A percentile compares a stretch with the other conserved stretches of the same genome.
These are phyloP conservation scores for Pyrus betulifolia DNA, from an alignment of 306 rosid genomes.

Conservation along the genomic window DNA sequence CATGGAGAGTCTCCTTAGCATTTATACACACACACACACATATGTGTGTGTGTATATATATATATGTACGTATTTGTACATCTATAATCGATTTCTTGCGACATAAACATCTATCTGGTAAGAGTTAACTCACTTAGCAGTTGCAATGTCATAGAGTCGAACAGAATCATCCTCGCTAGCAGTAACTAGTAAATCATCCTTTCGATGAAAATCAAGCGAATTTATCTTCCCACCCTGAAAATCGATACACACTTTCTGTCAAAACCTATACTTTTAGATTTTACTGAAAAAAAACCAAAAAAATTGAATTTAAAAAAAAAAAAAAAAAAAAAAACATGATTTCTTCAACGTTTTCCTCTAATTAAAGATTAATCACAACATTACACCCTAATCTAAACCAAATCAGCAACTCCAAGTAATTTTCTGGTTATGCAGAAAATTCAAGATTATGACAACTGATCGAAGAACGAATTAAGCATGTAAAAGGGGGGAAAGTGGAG, in stretches of 20 bases:
- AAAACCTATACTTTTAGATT: not conserved
- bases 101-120: slow-evolving; percentile 3
- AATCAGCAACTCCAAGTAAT: not conserved
- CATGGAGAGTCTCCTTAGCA: too few species aligned
- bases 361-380: not conserved
- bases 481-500: not conserved
- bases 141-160: slow-evolving; percentile 77
- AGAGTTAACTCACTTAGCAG: slow-evolving; percentile 67
- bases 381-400: not conserved
- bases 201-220: slow-evolving; percentile 84
- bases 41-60: too few species aligned
- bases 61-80: not conserved
- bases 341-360: not conserved
- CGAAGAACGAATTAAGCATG: not conserved
- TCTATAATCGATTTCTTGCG: not conserved
- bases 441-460: not conserved
- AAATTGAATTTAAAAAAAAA: not conserved
- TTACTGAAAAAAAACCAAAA: not conserved
- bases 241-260: not conserved
- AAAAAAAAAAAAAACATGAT: not conserved
- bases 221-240: slow-evolving; percentile 77
- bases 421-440: not conserved
- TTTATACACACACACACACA: too few species aligned
- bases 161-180: slow-evolving; percentile 91
- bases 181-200: slow-evolving; percentile 82